Conservation (phyloP, 106 monocot genomes). For the Hemerocallis citrina region DNA sequence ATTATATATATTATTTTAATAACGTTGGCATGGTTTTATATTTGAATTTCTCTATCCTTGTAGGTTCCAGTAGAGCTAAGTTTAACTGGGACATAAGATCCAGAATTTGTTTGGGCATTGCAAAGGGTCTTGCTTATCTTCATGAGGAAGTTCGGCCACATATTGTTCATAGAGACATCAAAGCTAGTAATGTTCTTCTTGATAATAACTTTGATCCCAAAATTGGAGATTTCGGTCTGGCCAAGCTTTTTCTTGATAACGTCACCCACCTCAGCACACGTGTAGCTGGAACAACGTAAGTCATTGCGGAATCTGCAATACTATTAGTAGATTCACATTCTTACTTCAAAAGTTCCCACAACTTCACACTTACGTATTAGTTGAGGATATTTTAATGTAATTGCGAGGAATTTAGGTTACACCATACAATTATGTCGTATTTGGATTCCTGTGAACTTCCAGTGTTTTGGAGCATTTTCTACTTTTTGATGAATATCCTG, state of each 20-base stretch:
- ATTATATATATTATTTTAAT: not conserved
- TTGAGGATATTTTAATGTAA: no score
- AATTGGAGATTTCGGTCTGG: conserved; percentile 68
- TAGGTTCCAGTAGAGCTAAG: conserved; percentile 24
- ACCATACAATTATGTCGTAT: no score
- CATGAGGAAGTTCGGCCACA: conserved; percentile 52
- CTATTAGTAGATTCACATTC: no score
- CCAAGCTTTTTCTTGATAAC: conserved; percentile 61
- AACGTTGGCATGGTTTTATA: not conserved
- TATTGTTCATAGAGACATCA: conserved; percentile 76
- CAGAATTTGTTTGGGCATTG: conserved; percentile 45
- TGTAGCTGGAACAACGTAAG: conserved; percentile 64
- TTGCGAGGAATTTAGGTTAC: no score
- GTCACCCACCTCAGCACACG: conserved; percentile 66
- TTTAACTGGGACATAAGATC: conserved; percentile 39
- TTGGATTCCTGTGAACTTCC: no score
- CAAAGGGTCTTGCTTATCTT: conserved; percentile 49
- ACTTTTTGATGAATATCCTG: no score
- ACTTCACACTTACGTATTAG: no score
- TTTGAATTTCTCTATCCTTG: not conserved
- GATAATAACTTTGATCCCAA: conserved; percentile 40
- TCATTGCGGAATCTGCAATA: not conserved
- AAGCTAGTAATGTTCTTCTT: conserved; percentile 67
- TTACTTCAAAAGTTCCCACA: no score
- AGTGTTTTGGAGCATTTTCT: no score